Evolutionary conservation across 805 yeast genomes (phyloP), one percentile per base, ranked within the genome.

Genomic region (Sugiyamaella americana): DNA sequence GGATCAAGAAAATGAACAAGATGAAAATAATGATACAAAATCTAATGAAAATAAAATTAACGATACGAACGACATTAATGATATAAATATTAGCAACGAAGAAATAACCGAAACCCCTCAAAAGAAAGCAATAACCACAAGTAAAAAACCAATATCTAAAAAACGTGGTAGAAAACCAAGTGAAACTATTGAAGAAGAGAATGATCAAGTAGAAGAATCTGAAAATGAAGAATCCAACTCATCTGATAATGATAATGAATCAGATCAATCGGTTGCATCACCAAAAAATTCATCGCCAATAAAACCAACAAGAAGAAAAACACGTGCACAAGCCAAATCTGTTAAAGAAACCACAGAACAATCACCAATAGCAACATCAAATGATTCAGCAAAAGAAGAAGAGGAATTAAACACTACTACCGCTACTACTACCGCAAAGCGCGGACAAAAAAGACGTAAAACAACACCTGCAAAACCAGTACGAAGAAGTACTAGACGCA

Each of bases 41-140:
- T 20, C 18, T 22, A 43, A 43, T 21, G 57, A 49, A 32, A 46
- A 44, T 46, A 52, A 44, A 16, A 51, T 43, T 26, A 57, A 53
- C 24, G 44, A 16, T 2, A 41, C 41, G 20, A 40, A 13, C 18
- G 42, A 53, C 22, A 49, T 26, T 10, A 58, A 49, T 1, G 53
- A 50, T 40, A 6, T 10, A 16, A 40, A 6, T n/a, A 23, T 10
- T 30, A 6, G 11, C n/a, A 19, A 40, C 36, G 24, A 40, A 8
- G 24, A 17, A 10, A 40, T 24, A 20, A 37, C 26, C n/a, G 6
- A 21, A 16, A 26, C 11, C 11, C 20, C 41, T 17, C 16, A 16
- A 3, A 16, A 18, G 46, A 23, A n/a, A 36, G 34, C 45, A 5
- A 11, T 23, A 17, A 20, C 46, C 3, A 8, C 43, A 8, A 13